phyloP scores from a whole-genome alignment of 805 yeast genomes.

The Kluyveromyces lactis region DNA sequence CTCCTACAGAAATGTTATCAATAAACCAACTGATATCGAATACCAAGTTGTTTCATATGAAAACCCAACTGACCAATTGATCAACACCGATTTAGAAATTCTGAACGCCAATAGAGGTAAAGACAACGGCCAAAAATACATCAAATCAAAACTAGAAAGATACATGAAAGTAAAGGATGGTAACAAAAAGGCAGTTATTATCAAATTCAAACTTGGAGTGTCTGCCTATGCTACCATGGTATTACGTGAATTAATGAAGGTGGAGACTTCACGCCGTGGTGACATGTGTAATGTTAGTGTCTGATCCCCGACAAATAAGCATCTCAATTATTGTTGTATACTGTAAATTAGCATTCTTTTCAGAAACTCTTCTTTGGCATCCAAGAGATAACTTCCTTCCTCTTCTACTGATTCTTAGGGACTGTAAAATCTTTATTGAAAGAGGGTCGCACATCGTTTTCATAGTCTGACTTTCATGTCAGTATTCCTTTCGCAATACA shows the following conservation, averaged over 20 bases:
- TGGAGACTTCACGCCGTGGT: conserved; percentile 54
- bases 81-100: conserved; percentile 69
- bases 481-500: no score
- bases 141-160: conserved; percentile 27
- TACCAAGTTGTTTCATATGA: conserved; percentile 55
- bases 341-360: conserved; percentile 2
- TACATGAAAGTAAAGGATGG: conserved; percentile 27
- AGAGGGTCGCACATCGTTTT: no score
- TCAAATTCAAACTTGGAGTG: conserved; percentile 70
- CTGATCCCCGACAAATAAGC: no score
- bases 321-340: no score
- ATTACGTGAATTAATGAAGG: conserved; percentile 78
- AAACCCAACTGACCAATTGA: conserved; percentile 59
- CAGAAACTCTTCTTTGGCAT: no score
- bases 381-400: neutral
- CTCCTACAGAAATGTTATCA: conserved; percentile 67
- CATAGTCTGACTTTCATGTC: no score
- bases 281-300: conserved; percentile 36
- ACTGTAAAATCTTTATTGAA: no score
- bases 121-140: conserved; percentile 25
- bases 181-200: conserved; percentile 55
- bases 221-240: conserved; percentile 98
- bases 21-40: conserved; percentile 55
- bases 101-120: conserved; percentile 31
- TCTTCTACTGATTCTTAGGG: no score